Conservation (phyloP, 1,284 basidiomycete species). For the Irpex sp. region DNA sequence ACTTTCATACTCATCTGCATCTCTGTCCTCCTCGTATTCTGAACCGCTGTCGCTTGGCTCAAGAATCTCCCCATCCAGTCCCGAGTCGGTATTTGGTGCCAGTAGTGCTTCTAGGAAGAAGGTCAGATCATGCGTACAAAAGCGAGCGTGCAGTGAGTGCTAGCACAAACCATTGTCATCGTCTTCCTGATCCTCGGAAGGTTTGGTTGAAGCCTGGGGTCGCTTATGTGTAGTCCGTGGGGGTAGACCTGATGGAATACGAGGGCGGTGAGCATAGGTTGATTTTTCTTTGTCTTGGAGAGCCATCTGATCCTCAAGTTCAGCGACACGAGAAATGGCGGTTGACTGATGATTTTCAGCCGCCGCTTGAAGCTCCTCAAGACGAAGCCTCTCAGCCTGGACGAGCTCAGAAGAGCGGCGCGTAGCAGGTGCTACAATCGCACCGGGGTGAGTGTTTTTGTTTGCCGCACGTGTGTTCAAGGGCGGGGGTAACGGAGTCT, state of each 20-base stretch:
- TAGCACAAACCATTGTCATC: neutral
- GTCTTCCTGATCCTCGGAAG: neutral
- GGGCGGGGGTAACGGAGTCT: neutral
- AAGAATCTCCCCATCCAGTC: neutral
- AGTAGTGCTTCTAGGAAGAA: no score
- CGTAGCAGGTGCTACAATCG: neutral
- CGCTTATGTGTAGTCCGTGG: neutral
- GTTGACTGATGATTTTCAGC: no score
- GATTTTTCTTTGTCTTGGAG: neutral
- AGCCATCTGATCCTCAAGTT: neutral
- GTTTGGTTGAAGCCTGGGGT: no score
- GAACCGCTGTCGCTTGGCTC: neutral
- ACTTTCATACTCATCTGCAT: neutral
- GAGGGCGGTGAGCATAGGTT: neutral
- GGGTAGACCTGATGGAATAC: neutral
- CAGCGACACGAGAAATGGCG: neutral
- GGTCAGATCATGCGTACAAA: no score
- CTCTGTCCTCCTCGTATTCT: neutral
- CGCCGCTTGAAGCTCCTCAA: no score
- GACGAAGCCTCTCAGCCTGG: neutral
- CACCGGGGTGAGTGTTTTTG: neutral
- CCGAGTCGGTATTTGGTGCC: neutral
- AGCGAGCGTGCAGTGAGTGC: no score
- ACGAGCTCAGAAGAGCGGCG: neutral
- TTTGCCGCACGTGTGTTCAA: neutral